Evolutionary conservation across 306 rosid species (phyloP).

Genomic region (Lithocarpus polystachyus): DNA sequence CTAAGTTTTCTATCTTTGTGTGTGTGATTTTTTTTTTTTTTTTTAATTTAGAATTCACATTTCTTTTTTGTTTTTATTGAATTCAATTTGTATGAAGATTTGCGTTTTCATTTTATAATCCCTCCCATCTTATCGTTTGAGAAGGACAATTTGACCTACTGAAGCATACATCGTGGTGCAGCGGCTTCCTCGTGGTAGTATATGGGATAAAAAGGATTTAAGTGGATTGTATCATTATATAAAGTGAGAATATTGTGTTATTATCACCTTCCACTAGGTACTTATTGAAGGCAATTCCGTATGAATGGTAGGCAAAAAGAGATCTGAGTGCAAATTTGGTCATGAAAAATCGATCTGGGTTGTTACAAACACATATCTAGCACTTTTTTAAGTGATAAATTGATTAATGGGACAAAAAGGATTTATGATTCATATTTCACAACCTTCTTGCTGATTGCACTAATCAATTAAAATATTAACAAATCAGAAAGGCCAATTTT

Average conservation of each 20-base stretch:
- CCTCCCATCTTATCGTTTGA: constrained; percentile 10
- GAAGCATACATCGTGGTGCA: constrained; percentile 22
- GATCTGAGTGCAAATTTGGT: background rate
- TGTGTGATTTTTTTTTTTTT: background rate
- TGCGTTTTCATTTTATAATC: background rate
- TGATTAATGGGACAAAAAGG: background rate
- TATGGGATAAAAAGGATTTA: constrained; percentile 19
- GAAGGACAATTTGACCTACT: constrained; percentile 32
- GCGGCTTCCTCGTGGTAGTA: constrained; percentile 22
- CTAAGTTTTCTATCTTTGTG: background rate
- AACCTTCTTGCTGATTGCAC: constrained; percentile 5
- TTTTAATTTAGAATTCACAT: too few species aligned
- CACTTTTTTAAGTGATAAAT: background rate
- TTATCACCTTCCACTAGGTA: constrained; percentile 27
- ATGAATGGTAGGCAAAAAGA: constrained; percentile 35
- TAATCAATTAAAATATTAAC: background rate
- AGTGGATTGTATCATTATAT: constrained; percentile 7
- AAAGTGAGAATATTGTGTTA: background rate
- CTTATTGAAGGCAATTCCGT: constrained; percentile 3
- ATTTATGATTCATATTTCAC: constrained; percentile 15
- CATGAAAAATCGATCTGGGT: constrained; percentile 4
- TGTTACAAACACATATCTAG: constrained; percentile 11
- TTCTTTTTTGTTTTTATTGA: background rate
- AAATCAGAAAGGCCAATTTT: background rate
- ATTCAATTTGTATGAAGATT: background rate